Percentiles rank a stretch among this genome's conserved stretches.
Conservation (phyloP, 129 eudicot species). For the Silybum marianum region DNA sequence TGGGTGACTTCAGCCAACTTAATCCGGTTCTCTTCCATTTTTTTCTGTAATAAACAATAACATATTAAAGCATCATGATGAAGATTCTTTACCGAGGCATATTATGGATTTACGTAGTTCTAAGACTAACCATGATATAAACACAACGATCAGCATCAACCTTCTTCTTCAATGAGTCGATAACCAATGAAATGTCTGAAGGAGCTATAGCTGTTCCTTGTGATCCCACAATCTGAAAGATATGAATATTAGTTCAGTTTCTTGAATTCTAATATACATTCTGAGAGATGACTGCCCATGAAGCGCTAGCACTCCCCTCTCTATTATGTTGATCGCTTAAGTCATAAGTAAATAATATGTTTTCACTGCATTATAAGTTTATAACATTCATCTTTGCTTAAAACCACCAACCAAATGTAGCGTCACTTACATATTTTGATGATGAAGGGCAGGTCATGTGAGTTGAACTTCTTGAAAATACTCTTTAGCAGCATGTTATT, state of each 20-base stretch:
- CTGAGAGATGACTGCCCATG: not conserved
- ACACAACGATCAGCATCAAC: constrained; percentile 71
- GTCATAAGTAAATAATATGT: not conserved
- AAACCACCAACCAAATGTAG: not conserved
- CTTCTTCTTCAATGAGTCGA: constrained; percentile 70
- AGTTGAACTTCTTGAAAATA: not conserved
- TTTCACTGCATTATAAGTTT: constrained; percentile 6
- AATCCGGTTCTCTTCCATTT: constrained; percentile 67
- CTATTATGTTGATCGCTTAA: not conserved
- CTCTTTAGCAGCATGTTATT: not conserved
- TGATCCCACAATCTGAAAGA: constrained; percentile 42
- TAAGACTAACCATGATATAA: constrained; percentile 63
- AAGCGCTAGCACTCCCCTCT: not conserved
- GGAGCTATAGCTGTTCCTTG: constrained; percentile 37
- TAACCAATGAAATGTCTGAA: constrained; percentile 52
- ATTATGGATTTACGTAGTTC: constrained; percentile 5
- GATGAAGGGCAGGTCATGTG: not conserved
- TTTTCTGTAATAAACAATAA: constrained; percentile 52
- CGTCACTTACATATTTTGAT: not conserved
- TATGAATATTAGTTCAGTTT: constrained; percentile 19
- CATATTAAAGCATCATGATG: constrained; percentile 11
- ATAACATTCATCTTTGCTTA: not conserved
- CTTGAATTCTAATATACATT: not conserved
- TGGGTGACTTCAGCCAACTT: constrained; percentile 66
- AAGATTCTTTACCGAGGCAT: not conserved